Conservation (phyloP, 2,329 filamentous ascomycete species). For the Colletotrichum sp. region DNA sequence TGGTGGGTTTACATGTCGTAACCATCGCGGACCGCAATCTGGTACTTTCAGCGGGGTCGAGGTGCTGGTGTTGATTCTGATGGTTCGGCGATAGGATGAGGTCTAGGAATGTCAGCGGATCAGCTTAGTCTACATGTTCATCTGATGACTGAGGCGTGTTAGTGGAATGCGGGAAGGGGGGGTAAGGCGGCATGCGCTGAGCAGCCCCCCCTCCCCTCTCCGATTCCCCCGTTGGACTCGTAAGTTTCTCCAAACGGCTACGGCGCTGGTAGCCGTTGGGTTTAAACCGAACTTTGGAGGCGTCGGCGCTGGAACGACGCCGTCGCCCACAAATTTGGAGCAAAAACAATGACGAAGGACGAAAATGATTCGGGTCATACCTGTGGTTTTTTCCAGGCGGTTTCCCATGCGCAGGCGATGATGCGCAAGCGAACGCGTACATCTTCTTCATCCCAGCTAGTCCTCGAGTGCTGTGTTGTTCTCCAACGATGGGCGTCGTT, state of each 20-base stretch:
- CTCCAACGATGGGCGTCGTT: slow-evolving; percentile 41
- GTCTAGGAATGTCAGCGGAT: slow-evolving; percentile 17
- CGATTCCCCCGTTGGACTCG: background rate
- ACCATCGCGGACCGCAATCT: slow-evolving; percentile 40
- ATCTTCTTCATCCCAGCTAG: slow-evolving; percentile 38
- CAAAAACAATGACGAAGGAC: slow-evolving; percentile 4
- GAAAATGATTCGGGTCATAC: slow-evolving; percentile 21
- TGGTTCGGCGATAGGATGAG: background rate
- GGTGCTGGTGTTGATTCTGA: background rate
- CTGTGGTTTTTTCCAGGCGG: slow-evolving; percentile 24
- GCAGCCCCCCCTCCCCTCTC: background rate
- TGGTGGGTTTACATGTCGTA: slow-evolving; percentile 28
- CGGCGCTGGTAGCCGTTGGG: background rate
- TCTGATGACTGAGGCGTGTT: slow-evolving; percentile 5
- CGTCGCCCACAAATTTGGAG: slow-evolving; percentile 3
- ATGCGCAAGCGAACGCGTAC: slow-evolving; percentile 25
- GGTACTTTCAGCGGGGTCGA: slow-evolving; percentile 33
- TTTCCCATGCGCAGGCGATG: slow-evolving; percentile 38
- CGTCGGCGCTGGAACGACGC: slow-evolving; percentile 4
- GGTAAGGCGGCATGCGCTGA: background rate
- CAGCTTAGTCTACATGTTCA: slow-evolving; percentile 10
- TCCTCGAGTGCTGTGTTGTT: slow-evolving; percentile 37
- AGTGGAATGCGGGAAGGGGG: slow-evolving; percentile 1
- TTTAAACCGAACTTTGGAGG: background rate
- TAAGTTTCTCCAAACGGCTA: background rate